Evolutionary conservation across 495 filamentous ascomycete species (phyloP), one percentile per base, ranked within the genome.

Genomic region (Penicillium longicatenatum): DNA sequence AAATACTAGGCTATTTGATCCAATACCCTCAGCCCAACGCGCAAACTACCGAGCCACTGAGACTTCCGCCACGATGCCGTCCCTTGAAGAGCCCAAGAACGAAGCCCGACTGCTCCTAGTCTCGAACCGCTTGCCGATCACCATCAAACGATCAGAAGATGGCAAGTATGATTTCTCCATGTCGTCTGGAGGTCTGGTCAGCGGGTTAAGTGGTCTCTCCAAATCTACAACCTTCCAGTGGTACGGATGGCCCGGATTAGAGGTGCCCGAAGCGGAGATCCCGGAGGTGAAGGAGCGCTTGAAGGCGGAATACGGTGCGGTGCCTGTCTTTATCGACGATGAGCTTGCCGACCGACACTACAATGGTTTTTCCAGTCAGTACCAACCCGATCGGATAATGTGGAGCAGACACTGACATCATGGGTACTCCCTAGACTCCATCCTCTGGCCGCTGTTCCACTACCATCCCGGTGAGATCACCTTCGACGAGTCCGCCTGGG

Each of bases 401-500:
- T 22, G 29, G 17, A 35, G 49, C 21, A 26, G 16, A 42, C 21
- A 11, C 50, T 52, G 22, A 41, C 50, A 21, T 16, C 21, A 51
- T 51, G 50, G 22, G 14, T 44, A 17, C 39, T 39, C 12, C 30
- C 29, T 41, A 96, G 93, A 98, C 69, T 93, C 91, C 3, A 97
- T 97, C 65, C 85, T 98, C 17, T 98, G 93, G 93, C 93, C 93
- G 4, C 82, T 97, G 11, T 93, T 98, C 77, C 93, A 97, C 73
- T 98, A 98, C 71, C 94, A 98, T 71, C 93, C 93, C 37, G 93
- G 93, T 61, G 93, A 97, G 76, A 96, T 97, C 58, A 96, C 91
- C 37, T 98, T 98, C 67, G 91, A 96, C 72, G 94, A 98, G 72
- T 86, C 85, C 35, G 88, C 91, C 6, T 98, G 93, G 93, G 82